Percentiles rank a stretch among this genome's conserved stretches.
phyloP scores from a whole-genome alignment of 768 basidiomycete genomes.

The Phanerochaete sordida region DNA sequence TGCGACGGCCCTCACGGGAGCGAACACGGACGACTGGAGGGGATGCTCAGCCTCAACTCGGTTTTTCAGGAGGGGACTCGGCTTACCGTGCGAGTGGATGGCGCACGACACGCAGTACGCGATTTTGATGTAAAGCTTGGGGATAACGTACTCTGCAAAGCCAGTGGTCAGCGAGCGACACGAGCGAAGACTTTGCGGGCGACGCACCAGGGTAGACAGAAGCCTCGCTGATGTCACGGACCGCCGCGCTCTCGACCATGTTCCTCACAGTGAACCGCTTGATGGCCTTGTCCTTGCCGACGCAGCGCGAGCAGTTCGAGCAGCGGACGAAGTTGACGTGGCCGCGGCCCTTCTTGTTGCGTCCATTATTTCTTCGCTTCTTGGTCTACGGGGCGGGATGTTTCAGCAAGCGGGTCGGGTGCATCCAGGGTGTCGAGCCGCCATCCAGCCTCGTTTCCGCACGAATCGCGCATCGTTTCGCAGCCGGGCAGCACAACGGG shows the following conservation, averaged over 20 bases:
- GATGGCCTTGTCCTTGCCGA: constrained; percentile 99
- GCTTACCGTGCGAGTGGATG: constrained; percentile 95
- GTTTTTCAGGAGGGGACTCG: not conserved
- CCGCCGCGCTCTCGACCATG: constrained; percentile 99
- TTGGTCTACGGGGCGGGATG: constrained; percentile 63
- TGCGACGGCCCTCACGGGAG: constrained; percentile 91
- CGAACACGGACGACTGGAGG: constrained; percentile 92
- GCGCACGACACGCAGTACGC: constrained; percentile 99
- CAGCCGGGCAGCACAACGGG: constrained; percentile 8
- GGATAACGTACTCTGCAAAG: constrained; percentile 83
- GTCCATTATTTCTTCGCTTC: constrained; percentile 98
- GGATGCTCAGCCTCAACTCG: not conserved
- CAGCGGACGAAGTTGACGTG: constrained; percentile 94
- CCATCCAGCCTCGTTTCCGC: constrained; percentile 30
- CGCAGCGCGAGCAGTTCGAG: constrained; percentile 99
- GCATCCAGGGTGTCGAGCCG: constrained; percentile 22
- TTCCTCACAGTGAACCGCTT: constrained; percentile 99
- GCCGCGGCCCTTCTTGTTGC: constrained; percentile 99
- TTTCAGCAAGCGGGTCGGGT: constrained; percentile 16
- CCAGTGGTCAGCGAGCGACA: not conserved
- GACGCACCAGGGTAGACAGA: constrained; percentile 84
- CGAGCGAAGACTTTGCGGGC: not conserved
- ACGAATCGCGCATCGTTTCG: constrained; percentile 6
- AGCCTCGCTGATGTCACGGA: constrained; percentile 95
- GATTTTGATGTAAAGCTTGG: constrained; percentile 98